Percentiles rank a stretch among this genome's conserved stretches.
Evolutionary conservation across 2,329 filamentous ascomycete species (phyloP).

Genomic region (Thelonectria blattea): DNA sequence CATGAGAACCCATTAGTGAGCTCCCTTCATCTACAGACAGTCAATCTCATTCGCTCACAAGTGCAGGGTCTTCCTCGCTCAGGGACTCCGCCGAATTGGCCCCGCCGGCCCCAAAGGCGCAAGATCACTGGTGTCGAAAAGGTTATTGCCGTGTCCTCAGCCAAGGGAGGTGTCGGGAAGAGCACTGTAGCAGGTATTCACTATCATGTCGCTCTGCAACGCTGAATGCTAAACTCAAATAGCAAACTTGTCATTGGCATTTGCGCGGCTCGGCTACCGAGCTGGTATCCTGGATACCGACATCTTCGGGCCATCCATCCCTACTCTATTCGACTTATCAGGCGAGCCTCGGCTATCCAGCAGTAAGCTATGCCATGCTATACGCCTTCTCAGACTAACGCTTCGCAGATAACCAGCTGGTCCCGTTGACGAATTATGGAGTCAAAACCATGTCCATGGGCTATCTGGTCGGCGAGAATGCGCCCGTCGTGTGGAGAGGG

Average conservation of each 20-base stretch:
- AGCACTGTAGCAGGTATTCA: conserved; percentile 81
- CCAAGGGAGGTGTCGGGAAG: conserved; percentile 98
- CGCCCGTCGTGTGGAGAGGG: conserved; percentile 92
- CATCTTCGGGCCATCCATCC: conserved; percentile 95
- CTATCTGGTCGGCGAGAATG: conserved; percentile 80
- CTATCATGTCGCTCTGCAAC: not conserved
- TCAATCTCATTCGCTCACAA: not conserved
- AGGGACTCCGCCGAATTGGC: conserved; percentile 61
- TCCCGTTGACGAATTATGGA: conserved; percentile 92
- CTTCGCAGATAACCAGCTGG: conserved; percentile 72
- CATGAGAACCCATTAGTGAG: conserved; percentile 91
- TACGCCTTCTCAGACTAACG: conserved; percentile 11
- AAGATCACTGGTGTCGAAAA: conserved; percentile 85
- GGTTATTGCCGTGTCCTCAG: conserved; percentile 95
- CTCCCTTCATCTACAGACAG: not conserved
- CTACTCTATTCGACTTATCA: conserved; percentile 82
- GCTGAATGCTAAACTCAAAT: conserved; percentile 5
- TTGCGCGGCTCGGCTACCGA: conserved; percentile 80
- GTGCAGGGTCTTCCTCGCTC: conserved; percentile 81
- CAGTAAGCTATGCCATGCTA: conserved; percentile 55
- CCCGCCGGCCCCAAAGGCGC: conserved; percentile 80
- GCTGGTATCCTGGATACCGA: conserved; percentile 93
- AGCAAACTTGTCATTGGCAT: conserved; percentile 85
- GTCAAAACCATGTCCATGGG: conserved; percentile 99
- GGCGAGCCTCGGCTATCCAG: conserved; percentile 78